Conservation (phyloP, 2,329 filamentous ascomycete genomes). For the Fusarium xylarioides region DNA sequence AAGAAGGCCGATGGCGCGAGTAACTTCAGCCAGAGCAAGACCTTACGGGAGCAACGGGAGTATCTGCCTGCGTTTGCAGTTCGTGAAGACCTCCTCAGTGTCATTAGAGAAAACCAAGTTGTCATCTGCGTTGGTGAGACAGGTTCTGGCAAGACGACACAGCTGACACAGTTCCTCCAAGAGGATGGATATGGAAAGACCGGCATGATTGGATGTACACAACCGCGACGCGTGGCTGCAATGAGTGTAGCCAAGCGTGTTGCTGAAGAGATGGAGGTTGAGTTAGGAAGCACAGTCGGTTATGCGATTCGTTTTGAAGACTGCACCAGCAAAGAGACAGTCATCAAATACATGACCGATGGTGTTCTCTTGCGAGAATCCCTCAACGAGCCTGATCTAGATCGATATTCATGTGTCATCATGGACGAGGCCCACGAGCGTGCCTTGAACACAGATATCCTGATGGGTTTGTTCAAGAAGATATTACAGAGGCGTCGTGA, state of each 20-base stretch:
- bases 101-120: constrained; percentile 97
- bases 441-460: constrained; percentile 93
- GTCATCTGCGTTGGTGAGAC: constrained; percentile 97
- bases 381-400: constrained; percentile 88
- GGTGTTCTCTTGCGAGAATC: constrained; percentile 94
- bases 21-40: constrained; percentile 92
- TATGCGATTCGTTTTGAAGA: constrained; percentile 99
- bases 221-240: constrained; percentile 93
- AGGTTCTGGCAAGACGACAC: constrained; percentile 96
- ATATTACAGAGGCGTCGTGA: constrained; percentile 89
- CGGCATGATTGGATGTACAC: constrained; percentile 95
- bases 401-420: constrained; percentile 97
- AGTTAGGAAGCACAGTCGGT: constrained; percentile 85
- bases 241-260: constrained; percentile 99
- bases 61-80: constrained; percentile 96
- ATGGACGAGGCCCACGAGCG: constrained; percentile 99
- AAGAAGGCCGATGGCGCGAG: constrained; percentile 88
- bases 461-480: constrained; percentile 98
- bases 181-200: constrained; percentile 91
- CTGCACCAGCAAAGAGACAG: constrained; percentile 92
- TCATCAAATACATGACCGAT: constrained; percentile 99
- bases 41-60: constrained; percentile 88
- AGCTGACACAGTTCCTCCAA: constrained; percentile 93
- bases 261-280: constrained; percentile 97
- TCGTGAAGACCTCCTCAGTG: constrained; percentile 87